Evolutionary conservation across 352 stramenopile species (phyloP).

Genomic region (Phytopythium aichiense): DNA sequence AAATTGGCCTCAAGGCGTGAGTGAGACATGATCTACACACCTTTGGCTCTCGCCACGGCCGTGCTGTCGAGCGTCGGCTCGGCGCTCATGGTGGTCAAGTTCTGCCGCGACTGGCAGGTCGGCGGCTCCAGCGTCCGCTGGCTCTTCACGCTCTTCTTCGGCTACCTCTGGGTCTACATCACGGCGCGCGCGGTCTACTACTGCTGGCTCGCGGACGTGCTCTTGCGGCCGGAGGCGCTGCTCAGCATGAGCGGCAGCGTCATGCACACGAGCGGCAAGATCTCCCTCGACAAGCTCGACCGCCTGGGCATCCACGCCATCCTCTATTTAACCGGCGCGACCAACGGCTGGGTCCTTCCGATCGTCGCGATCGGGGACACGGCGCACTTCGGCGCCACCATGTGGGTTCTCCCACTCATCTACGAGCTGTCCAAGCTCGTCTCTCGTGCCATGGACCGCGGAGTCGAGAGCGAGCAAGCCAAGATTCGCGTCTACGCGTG

Average conservation of each 20-base stretch:
- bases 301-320: constrained; percentile 22
- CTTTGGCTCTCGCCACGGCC: constrained; percentile 14
- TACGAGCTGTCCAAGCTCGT: constrained; percentile 43
- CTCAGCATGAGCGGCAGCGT: background rate
- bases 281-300: constrained; percentile 19
- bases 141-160: constrained; percentile 38
- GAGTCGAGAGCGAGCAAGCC: constrained; percentile 23
- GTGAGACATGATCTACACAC: constrained; percentile 26
- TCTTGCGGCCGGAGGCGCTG: background rate
- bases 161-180: constrained; percentile 29
- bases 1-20: background rate
- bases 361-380: constrained; percentile 27
- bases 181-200: constrained; percentile 12
- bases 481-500: constrained; percentile 29
- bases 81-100: constrained; percentile 21
- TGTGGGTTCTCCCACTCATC: constrained; percentile 32
- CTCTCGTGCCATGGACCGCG: constrained; percentile 28
- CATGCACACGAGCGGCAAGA: background rate
- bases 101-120: constrained; percentile 29
- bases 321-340: constrained; percentile 14
- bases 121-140: constrained; percentile 27
- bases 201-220: constrained; percentile 20
- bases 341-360: constrained; percentile 21
- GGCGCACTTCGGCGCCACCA: constrained; percentile 21
- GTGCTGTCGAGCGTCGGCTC: constrained; percentile 15